Evolutionary conservation across 192 early-diverging fungal species (phyloP), one percentile per base, ranked within the genome.

Genomic region (Gaertneriomyces sp.): DNA sequence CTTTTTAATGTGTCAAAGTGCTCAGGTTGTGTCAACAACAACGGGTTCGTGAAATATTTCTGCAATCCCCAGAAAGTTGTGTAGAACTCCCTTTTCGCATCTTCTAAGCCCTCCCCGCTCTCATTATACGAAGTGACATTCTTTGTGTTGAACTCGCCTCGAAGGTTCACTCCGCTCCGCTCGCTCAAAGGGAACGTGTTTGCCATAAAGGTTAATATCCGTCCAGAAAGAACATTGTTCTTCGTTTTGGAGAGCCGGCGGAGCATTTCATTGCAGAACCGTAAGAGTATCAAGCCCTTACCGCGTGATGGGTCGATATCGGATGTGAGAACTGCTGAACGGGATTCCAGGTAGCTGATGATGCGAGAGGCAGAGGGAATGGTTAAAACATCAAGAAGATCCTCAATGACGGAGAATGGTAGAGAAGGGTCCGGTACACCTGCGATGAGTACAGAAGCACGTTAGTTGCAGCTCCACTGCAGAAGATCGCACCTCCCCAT

Each of bases 221-320:
- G 87, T 1, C 95, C 94, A 60, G 88, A 88, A 61, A 88, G 87
- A 42, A 83, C 86, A 16, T 86, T 90, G 75, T 92, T 85, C 44
- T 85, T 87, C 4, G 89, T 82, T 52, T 91, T 90, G 3, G 94
- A 93, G n/a, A 93, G 78, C 59, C 95, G 82, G 6, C 93, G 81
- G 6, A 98, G 76, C n/a, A 96, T 71, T 19, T 90, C 89, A 70
- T 96, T 96, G 75, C 92, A 96, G 54, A 92, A 73, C 56, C 90
- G 75, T 44, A 98, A 81, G 43, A 98, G 71, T 3, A 89, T 79
- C 5, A 94, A 73, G 16, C 89, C 91, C 66, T 98, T 98, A 52
- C 95, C 95, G 62, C 81, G 82, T 1, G 74, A 84, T 11, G 90
- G 83, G 12, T 83, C 68, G 77, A 95, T 89, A 59, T 77, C 77